Base-by-base conservation (phyloP, 2,329 filamentous ascomycete species). In the Fusarium pseudonygamai region DNA sequence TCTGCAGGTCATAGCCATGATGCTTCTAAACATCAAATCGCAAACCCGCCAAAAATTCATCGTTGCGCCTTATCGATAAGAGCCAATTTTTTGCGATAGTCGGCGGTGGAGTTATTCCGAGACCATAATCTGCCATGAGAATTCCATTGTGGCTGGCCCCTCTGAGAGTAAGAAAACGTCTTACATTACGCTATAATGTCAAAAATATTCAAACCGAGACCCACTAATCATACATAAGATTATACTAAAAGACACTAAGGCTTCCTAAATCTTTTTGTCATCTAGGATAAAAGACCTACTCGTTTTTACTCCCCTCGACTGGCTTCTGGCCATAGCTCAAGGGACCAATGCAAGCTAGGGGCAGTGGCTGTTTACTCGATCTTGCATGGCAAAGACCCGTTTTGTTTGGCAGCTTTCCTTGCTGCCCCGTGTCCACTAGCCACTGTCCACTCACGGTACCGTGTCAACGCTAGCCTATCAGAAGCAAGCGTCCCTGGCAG, bases 1-100 rank as follows among this genome's bases (percentile, higher is more conserved):
- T 91, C 82, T 83, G 75, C 76, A 78, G 78, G 78, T 80, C 81
- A 83, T 82, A 72, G 78, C 81, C 82, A 83, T 83, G 73, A 78
- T 80, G 67, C 63, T 75, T 71, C 65, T 72, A 59, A 64, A 58
- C 69, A 75, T 58, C 62, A 70, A 77, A 71, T 75, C 72, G 73
- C 66, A 75, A 62, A 61, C 72, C 73, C 24, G 61, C 68, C 77
- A 82, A 82, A 74, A 81, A 79, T 77, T 78, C 74, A 69, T 77
- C 61, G 65, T 74, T 71, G 63, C 66, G 65, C 64, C 79, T 82
- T 82, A 82, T 82, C 81, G 81, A 82, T 81, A 78, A 75, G 67
- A 67, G 60, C 46, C 74, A 77, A 77, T 72, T 70, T 76, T 81
- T 81, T 81, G 50, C 55, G 73, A 73, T 72, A 64, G 58, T 69